Percentiles rank a stretch among this genome's conserved stretches.
These are phyloP conservation scores for Stevia rebaudiana DNA, from an alignment of 140 eudicot species.

Conservation along the genomic window DNA sequence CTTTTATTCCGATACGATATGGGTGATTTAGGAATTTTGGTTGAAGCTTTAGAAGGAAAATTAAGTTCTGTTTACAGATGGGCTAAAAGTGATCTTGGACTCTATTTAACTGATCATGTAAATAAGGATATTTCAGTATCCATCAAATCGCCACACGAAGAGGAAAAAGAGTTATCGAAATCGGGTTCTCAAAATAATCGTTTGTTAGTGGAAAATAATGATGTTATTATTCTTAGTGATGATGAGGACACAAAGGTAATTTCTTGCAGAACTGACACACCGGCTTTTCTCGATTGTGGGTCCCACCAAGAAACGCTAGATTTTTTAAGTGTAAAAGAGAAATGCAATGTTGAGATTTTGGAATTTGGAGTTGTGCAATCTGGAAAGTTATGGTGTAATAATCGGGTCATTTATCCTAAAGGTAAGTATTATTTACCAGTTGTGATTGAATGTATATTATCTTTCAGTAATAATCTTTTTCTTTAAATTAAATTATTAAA, in stretches of 20 bases:
- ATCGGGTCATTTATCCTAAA: constrained; percentile 67
- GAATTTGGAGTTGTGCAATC: constrained; percentile 58
- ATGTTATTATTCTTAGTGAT: constrained; percentile 48
- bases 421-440: constrained; percentile 35
- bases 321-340: constrained; percentile 17
- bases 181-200: constrained; percentile 13
- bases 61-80: constrained; percentile 81
- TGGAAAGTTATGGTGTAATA: constrained; percentile 72
- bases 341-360: constrained; percentile 59
- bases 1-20: constrained; percentile 74
- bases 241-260: constrained; percentile 13
- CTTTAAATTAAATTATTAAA: too few species aligned
- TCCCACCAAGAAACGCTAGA: constrained; percentile 14
- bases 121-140: constrained; percentile 36
- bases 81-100: constrained; percentile 82
- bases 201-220: constrained; percentile 21
- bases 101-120: constrained; percentile 43
- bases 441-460: too few species aligned
- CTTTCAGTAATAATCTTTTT: too few species aligned
- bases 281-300: constrained; percentile 17
- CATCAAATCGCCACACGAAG: constrained; percentile 19
- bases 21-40: constrained; percentile 55
- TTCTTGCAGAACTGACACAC: constrained; percentile 10
- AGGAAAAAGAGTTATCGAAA: constrained; percentile 24
- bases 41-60: constrained; percentile 93